These are phyloP conservation scores for Solanum paucissectum DNA, from an alignment of 257 asterid species.

Conservation along the genomic window DNA sequence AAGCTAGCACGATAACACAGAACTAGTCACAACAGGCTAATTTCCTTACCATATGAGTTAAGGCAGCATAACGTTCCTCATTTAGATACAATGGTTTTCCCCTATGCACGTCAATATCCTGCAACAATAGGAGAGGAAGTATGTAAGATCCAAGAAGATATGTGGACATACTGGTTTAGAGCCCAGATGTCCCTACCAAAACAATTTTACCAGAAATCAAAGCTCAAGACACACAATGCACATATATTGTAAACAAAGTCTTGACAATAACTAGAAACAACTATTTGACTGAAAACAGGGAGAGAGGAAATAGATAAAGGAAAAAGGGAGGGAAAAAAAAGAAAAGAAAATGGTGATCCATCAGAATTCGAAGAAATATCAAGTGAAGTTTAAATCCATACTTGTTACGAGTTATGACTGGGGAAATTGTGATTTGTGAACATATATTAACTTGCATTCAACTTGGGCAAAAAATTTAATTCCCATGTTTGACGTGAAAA, in stretches of 20 bases:
- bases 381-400: not conserved
- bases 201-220: not conserved
- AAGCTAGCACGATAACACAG: not conserved
- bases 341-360: not conserved
- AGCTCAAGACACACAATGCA: not conserved
- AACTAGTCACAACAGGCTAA: not conserved
- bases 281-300: not conserved
- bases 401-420: not conserved
- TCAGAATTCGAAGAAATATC: not conserved
- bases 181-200: not conserved
- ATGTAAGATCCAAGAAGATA: constrained; percentile 3
- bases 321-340: not conserved
- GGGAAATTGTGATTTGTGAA: not conserved
- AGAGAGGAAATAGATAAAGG: not conserved
- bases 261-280: not conserved
- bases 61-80: constrained; percentile 87
- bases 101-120: constrained; percentile 79
- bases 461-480: not conserved
- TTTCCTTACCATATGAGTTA: constrained; percentile 64
- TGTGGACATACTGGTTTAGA: not conserved
- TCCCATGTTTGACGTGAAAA: not conserved
- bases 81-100: constrained; percentile 88
- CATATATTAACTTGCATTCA: not conserved
- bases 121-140: constrained; percentile 14
- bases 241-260: not conserved